Evolutionary conservation across 352 stramenopile genomes (phyloP), one percentile per base, ranked within the genome.

Genomic region (Phytophthora citrophthora): DNA sequence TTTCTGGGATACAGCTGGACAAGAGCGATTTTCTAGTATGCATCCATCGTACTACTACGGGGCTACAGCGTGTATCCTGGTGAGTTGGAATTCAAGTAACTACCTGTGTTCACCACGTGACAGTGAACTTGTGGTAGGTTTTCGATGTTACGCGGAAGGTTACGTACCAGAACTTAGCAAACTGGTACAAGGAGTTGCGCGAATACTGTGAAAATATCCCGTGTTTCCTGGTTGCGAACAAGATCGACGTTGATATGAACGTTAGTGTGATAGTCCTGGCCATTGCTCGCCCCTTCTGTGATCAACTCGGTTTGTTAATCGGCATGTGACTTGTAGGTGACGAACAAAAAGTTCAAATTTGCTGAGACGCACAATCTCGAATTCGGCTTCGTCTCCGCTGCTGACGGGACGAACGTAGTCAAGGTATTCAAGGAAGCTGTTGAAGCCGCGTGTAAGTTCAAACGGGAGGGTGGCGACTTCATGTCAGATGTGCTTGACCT

Each of bases 341-440:
- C 96, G 9, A 96, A 70, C 66, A 98, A 99, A 74, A 95, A 95
- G 63, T 98, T 98, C 70, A 98, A 97, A 74, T 99, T 99, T 64
- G 90, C 94, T 34, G 82, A 90, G 72, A 95, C 95, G 23, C 83
- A 98, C 74, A 94, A 95, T 72, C 79, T 99, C 23, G 89, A 92
- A 7, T 98, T 99, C 64, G 94, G 90, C 44, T 98, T 98, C 67
- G 93, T 97, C 5, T 98, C 93, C 12, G 92, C 94, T 0, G 94
- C 94, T 2, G 95, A 98, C 72, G 96, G 95, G 23, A 98, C 94
- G 7, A 99, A 99, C 69, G 94, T 98, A 34, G 95, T 98, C 43
- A 97, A 97, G 56, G 88, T 98, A 6, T 98, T 99, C 76, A 85
- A 94, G 20, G 84, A 96, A 32, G 87, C 92, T 2, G 86, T 98